phyloP scores from a whole-genome alignment of 31 red algal genomes.

The Asparagopsis taxiformis region DNA sequence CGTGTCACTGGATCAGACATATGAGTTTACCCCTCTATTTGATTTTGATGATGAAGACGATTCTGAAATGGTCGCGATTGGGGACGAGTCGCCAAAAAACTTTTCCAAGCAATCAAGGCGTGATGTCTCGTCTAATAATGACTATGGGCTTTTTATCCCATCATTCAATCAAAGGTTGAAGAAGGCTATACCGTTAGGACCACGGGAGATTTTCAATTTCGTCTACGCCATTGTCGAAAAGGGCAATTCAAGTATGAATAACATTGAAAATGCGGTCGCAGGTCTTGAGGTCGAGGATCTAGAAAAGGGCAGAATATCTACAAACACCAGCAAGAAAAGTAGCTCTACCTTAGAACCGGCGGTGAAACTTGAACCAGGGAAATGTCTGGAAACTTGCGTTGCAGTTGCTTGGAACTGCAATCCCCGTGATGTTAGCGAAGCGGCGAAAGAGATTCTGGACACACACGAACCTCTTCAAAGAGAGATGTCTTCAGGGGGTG shows the following conservation, averaged over 20 bases:
- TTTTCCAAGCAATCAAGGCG: conserved; percentile 1
- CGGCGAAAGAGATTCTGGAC: background rate
- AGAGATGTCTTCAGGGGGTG: conserved; percentile 49
- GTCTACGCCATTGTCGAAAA: conserved; percentile 48
- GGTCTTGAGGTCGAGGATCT: background rate
- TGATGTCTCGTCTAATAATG: background rate
- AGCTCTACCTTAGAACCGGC: background rate
- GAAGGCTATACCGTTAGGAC: conserved; percentile 38
- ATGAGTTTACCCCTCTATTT: conserved; percentile 53
- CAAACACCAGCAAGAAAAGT: background rate
- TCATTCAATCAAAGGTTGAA: conserved; percentile 33
- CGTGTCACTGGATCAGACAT: conserved; percentile 16
- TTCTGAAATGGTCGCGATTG: background rate
- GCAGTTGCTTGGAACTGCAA: conserved; percentile 68
- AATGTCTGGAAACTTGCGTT: conserved; percentile 33
- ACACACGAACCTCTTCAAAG: conserved; percentile 6
- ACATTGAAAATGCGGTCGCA: background rate
- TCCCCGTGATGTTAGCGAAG: background rate
- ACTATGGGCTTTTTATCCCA: conserved; percentile 52
- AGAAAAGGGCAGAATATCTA: background rate
- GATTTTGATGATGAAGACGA: conserved; percentile 12
- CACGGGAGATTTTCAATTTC: conserved; percentile 62
- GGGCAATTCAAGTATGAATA: background rate
- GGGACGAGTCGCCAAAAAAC: background rate
- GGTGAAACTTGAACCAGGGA: conserved; percentile 3